A percentile compares a stretch with the other conserved stretches of the same genome.
Conservation (phyloP, 1,284 basidiomycete genomes). For the Pseudozyma sp. region DNA sequence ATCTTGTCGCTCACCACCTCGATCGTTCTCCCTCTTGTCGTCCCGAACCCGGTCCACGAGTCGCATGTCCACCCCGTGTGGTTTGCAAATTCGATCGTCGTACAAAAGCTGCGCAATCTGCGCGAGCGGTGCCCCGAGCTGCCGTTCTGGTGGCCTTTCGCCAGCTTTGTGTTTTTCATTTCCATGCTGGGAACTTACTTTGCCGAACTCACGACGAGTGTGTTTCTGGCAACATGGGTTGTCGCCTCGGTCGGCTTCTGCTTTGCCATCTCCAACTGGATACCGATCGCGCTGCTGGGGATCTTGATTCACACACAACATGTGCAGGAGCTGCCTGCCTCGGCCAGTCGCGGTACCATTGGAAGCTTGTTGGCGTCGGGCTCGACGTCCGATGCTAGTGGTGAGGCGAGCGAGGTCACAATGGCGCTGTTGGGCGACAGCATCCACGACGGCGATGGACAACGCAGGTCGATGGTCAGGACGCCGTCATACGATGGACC, state of each 20-base stretch:
- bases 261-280: conserved; percentile 72
- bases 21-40: conserved; percentile 79
- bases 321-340: conserved; percentile 2
- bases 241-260: conserved; percentile 72
- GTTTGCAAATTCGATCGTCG: conserved; percentile 12
- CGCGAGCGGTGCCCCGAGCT: conserved; percentile 41
- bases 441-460: conserved; percentile 8
- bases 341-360: background rate
- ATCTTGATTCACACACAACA: conserved; percentile 48
- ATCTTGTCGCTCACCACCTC: conserved; percentile 79
- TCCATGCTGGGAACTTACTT: conserved; percentile 57
- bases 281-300: conserved; percentile 70
- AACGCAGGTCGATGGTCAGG: conserved; percentile 9
- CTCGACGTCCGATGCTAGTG: background rate
- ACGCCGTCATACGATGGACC: conserved; percentile 23
- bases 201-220: conserved; percentile 48
- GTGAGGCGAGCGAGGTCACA: conserved; percentile 32
- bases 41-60: conserved; percentile 67
- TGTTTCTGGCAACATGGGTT: conserved; percentile 70
- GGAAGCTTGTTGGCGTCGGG: background rate
- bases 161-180: conserved; percentile 53
- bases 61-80: conserved; percentile 10
- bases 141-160: conserved; percentile 57
- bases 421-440: conserved; percentile 38
- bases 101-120: conserved; percentile 16